A percentile compares a stretch with the other conserved stretches of the same genome.
Conservation (phyloP, 192 early-diverging fungal genomes). For the Chytriomyces hyalinus region DNA sequence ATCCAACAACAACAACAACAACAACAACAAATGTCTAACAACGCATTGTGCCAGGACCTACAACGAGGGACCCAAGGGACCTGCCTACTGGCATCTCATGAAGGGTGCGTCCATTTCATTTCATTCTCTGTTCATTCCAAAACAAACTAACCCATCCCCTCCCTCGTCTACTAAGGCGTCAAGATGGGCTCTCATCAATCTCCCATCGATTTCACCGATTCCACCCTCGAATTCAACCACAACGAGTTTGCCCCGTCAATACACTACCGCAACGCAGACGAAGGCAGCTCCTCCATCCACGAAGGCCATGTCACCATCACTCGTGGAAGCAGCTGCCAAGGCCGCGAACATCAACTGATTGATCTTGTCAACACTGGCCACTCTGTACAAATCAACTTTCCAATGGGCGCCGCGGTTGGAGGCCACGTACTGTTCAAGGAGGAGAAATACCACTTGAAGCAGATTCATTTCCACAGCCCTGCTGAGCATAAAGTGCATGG, state of each 20-base stretch:
- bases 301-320: background rate
- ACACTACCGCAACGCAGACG: slow-evolving; percentile 16
- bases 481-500: slow-evolving; percentile 23
- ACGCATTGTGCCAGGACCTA: slow-evolving; percentile 4
- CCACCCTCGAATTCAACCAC: background rate
- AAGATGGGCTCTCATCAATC: slow-evolving; percentile 16
- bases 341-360: too few species aligned
- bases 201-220: slow-evolving; percentile 18
- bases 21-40: too few species aligned
- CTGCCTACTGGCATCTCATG: slow-evolving; percentile 10
- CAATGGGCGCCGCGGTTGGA: background rate
- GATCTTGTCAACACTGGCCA: slow-evolving; percentile 25
- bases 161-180: slow-evolving; percentile 15
- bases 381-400: slow-evolving; percentile 31
- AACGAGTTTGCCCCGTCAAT: slow-evolving; percentile 24
- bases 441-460: slow-evolving; percentile 19
- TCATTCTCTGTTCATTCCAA: background rate
- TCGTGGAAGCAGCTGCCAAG: too few species aligned
- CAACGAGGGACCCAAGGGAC: background rate
- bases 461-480: slow-evolving; percentile 39
- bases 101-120: slow-evolving; percentile 13
- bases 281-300: background rate
- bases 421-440: slow-evolving; percentile 8
- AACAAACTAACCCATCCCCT: background rate
- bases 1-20: too few species aligned